phyloP scores from a whole-genome alignment of 495 filamentous ascomycete species.

The Penicillium simplicissimum region DNA sequence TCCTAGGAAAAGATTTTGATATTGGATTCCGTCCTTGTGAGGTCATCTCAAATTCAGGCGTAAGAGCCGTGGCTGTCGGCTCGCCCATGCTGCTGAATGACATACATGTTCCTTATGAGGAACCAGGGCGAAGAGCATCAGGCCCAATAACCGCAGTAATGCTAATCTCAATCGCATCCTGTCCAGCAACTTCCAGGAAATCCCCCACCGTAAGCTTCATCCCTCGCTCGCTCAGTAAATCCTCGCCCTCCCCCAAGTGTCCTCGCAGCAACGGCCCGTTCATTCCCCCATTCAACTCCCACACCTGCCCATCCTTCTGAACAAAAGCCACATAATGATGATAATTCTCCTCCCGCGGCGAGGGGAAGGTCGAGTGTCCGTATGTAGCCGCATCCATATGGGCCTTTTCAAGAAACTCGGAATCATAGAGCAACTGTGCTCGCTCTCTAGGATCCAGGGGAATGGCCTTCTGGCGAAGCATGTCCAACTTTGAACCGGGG shows the following conservation, averaged over 20 bases:
- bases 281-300: constrained; percentile 79
- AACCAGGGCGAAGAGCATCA: background rate
- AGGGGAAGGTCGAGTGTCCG: constrained; percentile 68
- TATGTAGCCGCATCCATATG: constrained; percentile 67
- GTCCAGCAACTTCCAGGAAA: constrained; percentile 57
- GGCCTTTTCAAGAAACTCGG: constrained; percentile 63
- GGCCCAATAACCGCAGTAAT: constrained; percentile 52
- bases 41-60: background rate
- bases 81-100: background rate
- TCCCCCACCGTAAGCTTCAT: constrained; percentile 61
- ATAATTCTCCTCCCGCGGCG: constrained; percentile 60
- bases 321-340: constrained; percentile 83
- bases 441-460: constrained; percentile 47
- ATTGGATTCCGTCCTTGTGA: background rate
- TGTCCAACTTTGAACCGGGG: constrained; percentile 31
- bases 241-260: constrained; percentile 55
- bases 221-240: constrained; percentile 67
- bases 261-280: constrained; percentile 77
- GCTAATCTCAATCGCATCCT: constrained; percentile 60
- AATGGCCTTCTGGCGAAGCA: constrained; percentile 29
- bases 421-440: constrained; percentile 68
- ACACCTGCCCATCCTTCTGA: constrained; percentile 66
- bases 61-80: background rate
- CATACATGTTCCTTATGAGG: background rate
- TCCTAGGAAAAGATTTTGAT: background rate